Conservation (phyloP, 768 basidiomycete species). For the Pholiota conissans region DNA sequence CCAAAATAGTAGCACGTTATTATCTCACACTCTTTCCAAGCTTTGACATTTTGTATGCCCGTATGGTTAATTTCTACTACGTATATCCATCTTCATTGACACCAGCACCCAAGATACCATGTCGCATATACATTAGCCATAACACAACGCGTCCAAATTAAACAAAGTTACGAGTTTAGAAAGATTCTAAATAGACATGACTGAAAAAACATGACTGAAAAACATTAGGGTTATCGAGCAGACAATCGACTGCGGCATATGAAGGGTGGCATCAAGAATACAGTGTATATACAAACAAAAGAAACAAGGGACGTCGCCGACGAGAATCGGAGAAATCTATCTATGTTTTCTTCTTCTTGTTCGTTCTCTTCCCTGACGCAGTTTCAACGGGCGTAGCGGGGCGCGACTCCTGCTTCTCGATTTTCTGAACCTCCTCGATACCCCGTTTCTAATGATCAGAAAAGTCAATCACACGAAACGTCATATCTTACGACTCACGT, state of each 20-base stretch:
- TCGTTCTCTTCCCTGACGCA: slow-evolving; percentile 52
- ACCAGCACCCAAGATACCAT: too few relatives aligned
- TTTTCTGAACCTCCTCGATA: slow-evolving; percentile 61
- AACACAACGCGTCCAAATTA: too few relatives aligned
- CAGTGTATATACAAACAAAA: too few relatives aligned
- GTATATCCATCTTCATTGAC: neutral
- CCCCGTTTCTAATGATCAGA: slow-evolving; percentile 58
- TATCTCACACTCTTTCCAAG: neutral
- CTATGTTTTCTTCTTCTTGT: slow-evolving; percentile 68
- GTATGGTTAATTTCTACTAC: neutral
- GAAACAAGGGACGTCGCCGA: too few relatives aligned
- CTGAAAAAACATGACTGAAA: too few relatives aligned
- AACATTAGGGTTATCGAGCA: neutral
- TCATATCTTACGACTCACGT: slow-evolving; percentile 13
- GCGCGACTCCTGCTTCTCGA: slow-evolving; percentile 55
- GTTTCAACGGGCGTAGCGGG: slow-evolving; percentile 58
- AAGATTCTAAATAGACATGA: too few relatives aligned
- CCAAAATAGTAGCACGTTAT: neutral
- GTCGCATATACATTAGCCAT: too few relatives aligned
- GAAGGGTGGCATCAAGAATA: neutral
- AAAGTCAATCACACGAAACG: neutral
- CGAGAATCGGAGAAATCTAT: neutral
- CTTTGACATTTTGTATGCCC: neutral
- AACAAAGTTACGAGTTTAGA: too few relatives aligned
- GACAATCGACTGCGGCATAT: neutral